These are phyloP conservation scores for Dujonia santamariae DNA, from an alignment of 1,139 yeast genomes.

Conservation along the genomic window DNA sequence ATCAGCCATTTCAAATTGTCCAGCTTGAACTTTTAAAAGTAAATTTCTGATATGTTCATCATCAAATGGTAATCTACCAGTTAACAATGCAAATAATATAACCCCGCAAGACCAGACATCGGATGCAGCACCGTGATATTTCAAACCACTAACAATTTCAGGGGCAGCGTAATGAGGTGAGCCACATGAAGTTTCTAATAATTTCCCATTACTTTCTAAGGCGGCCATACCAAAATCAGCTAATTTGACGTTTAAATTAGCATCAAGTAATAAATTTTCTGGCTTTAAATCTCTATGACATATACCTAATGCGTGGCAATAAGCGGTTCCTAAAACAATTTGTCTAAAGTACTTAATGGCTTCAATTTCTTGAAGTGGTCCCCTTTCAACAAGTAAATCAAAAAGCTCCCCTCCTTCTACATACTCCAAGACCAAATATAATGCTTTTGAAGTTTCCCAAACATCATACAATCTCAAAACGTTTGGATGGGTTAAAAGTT, in stretches of 20 bases:
- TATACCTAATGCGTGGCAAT: conserved; percentile 76
- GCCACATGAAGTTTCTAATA: conserved; percentile 78
- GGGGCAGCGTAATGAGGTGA: conserved; percentile 90
- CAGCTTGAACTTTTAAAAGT: conserved; percentile 71
- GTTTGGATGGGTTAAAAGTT: conserved; percentile 71
- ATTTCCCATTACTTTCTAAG: conserved; percentile 65
- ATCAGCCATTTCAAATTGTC: conserved; percentile 70
- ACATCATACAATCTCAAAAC: conserved; percentile 76
- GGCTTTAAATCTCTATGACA: conserved; percentile 84
- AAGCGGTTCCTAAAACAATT: conserved; percentile 74
- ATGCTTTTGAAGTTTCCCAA: conserved; percentile 78
- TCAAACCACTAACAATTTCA: conserved; percentile 74
- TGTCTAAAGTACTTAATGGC: conserved; percentile 76
- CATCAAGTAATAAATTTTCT: conserved; percentile 68
- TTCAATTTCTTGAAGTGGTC: conserved; percentile 73
- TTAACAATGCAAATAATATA: conserved; percentile 68
- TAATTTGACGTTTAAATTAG: conserved; percentile 63
- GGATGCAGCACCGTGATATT: conserved; percentile 78
- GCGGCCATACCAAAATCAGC: conserved; percentile 93
- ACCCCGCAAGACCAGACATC: conserved; percentile 90
- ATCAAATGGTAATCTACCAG: conserved; percentile 80
- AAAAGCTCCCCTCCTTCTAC: conserved; percentile 84
- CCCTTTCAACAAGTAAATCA: conserved; percentile 72
- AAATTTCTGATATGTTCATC: conserved; percentile 74
- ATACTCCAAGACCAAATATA: conserved; percentile 71